Percentiles rank a stretch among this genome's conserved stretches.
Evolutionary conservation across 2,329 filamentous ascomycete genomes (phyloP).

Genomic region (Alternaria sp.): DNA sequence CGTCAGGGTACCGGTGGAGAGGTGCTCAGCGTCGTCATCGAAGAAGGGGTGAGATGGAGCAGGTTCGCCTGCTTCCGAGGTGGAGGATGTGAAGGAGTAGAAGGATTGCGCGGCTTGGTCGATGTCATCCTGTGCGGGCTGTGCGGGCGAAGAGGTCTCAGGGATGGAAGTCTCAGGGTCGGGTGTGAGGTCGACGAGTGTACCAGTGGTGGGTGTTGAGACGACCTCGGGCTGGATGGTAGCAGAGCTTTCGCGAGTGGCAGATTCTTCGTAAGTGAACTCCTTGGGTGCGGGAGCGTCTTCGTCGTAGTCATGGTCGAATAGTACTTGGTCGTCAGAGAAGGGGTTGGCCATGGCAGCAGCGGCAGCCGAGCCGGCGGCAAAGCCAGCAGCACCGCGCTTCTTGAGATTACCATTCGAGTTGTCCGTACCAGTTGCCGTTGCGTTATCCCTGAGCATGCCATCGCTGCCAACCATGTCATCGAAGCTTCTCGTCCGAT

Average conservation of each 20-base stretch:
- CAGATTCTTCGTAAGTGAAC: slow-evolving; percentile 35
- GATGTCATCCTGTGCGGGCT: slow-evolving; percentile 17
- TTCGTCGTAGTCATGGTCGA: slow-evolving; percentile 50
- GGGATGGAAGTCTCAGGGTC: slow-evolving; percentile 28
- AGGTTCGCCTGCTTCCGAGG: slow-evolving; percentile 19
- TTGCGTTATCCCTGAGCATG: slow-evolving; percentile 44
- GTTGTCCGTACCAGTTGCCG: slow-evolving; percentile 34
- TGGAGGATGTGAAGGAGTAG: slow-evolving; percentile 46
- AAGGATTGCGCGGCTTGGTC: slow-evolving; percentile 47
- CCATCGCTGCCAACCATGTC: slow-evolving; percentile 53
- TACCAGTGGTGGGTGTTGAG: slow-evolving; percentile 20
- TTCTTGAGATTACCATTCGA: slow-evolving; percentile 32
- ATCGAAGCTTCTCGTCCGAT: slow-evolving; percentile 50
- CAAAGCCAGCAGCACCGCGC: slow-evolving; percentile 50
- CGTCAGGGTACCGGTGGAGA: slow-evolving; percentile 50
- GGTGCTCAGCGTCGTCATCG: slow-evolving; percentile 24
- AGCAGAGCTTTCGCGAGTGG: slow-evolving; percentile 41
- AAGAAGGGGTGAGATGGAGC: slow-evolving; percentile 12
- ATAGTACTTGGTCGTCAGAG: slow-evolving; percentile 54
- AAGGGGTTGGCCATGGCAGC: slow-evolving; percentile 55
- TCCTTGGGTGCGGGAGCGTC: slow-evolving; percentile 42
- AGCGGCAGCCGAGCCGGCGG: slow-evolving; percentile 50
- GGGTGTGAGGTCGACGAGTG: slow-evolving; percentile 47
- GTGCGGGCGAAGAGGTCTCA: slow-evolving; percentile 27
- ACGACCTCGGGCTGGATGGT: slow-evolving; percentile 34